A percentile compares a stretch with the other conserved stretches of the same genome.
Conservation (phyloP, 176 grass and related monocot genomes). For the Pharus latifolius region DNA sequence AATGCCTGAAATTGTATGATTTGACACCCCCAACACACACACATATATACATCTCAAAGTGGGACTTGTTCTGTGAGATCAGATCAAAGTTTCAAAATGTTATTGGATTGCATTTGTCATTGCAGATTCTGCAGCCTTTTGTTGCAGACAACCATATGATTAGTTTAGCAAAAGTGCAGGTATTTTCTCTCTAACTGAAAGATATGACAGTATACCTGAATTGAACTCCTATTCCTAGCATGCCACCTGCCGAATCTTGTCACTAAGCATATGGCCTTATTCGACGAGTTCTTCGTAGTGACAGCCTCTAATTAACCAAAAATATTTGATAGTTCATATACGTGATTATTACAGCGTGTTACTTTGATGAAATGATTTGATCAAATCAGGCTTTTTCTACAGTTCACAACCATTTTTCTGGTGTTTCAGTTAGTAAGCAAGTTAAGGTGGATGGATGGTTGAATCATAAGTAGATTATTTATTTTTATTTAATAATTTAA, state of each 20-base stretch:
- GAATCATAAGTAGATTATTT: too few relatives aligned
- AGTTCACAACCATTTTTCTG: background rate
- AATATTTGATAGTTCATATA: background rate
- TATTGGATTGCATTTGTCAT: background rate
- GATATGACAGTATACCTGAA: background rate
- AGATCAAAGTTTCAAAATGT: slow-evolving; percentile 1
- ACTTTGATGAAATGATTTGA: slow-evolving; percentile 1
- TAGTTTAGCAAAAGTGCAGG: background rate
- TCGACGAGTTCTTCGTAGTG: background rate
- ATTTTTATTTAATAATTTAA: too few relatives aligned
- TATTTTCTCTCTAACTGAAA: background rate
- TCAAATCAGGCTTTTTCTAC: background rate
- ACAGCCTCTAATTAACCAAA: background rate
- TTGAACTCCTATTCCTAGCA: background rate
- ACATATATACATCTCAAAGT: background rate
- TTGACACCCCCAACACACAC: too few relatives aligned
- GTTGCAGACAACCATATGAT: background rate
- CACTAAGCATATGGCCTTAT: background rate
- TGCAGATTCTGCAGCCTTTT: background rate
- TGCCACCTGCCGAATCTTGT: background rate
- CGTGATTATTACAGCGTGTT: background rate
- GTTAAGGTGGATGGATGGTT: slow-evolving; percentile 3
- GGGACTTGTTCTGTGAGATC: background rate
- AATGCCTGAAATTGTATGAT: background rate
- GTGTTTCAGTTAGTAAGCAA: background rate